Conservation (phyloP, 176 grass and related monocot genomes). For the Saccharum spontaneum region DNA sequence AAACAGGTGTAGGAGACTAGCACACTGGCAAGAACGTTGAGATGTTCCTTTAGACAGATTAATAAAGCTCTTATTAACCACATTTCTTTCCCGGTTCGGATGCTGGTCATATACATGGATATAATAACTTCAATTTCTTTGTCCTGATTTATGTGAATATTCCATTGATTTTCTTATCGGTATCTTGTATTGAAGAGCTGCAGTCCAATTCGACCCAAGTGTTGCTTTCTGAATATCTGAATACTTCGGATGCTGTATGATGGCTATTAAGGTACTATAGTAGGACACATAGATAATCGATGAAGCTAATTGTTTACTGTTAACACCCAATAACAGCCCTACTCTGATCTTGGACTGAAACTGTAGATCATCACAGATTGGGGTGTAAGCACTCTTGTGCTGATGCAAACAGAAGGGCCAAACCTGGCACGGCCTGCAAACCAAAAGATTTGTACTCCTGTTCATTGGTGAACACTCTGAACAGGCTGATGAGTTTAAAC, state of each 20-base stretch:
- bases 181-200: background rate
- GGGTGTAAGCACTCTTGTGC: background rate
- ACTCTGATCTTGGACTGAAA: background rate
- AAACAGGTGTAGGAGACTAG: background rate
- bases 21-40: background rate
- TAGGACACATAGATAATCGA: too few relatives aligned
- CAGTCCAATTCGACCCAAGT: background rate
- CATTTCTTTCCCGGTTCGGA: background rate
- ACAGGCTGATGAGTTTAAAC: background rate
- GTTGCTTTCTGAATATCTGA: background rate
- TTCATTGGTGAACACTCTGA: too few relatives aligned
- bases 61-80: constrained; percentile 34
- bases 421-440: background rate
- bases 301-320: too few relatives aligned
- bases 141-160: background rate
- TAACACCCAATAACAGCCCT: background rate
- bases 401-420: background rate
- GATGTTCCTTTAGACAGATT: constrained; percentile 33
- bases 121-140: background rate
- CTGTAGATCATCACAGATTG: background rate
- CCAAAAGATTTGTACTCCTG: background rate
- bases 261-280: background rate
- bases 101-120: background rate
- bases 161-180: background rate
- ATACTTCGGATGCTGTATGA: background rate